A percentile compares a stretch with the other conserved stretches of the same genome.
phyloP scores from a whole-genome alignment of 2,329 filamentous ascomycete genomes.

The Monosporascus cannonballus region DNA sequence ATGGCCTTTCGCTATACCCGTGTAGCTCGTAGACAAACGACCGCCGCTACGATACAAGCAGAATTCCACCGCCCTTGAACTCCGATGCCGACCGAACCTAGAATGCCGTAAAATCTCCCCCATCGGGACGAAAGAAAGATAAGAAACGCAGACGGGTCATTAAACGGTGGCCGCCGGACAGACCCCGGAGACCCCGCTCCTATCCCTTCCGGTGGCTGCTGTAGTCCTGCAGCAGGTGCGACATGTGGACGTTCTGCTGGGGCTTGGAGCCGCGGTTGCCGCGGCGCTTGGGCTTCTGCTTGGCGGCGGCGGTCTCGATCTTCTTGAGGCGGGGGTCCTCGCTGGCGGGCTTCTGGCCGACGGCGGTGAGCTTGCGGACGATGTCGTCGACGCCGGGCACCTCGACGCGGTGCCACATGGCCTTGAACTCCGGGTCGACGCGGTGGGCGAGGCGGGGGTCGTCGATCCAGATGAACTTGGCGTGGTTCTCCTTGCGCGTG shows the following conservation, averaged over 20 bases:
- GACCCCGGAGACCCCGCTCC: neutral
- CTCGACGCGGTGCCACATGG: slow-evolving; percentile 75
- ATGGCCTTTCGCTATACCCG: too few relatives aligned
- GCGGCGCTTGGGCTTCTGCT: slow-evolving; percentile 70
- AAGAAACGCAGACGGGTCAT: too few relatives aligned
- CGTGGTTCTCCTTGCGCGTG: slow-evolving; percentile 86
- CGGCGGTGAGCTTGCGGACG: slow-evolving; percentile 67
- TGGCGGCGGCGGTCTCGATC: slow-evolving; percentile 40
- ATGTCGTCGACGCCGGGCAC: slow-evolving; percentile 68
- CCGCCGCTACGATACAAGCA: too few relatives aligned
- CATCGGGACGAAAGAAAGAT: too few relatives aligned
- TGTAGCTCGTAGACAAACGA: too few relatives aligned
- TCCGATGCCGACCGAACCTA: too few relatives aligned
- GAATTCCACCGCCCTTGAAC: too few relatives aligned
- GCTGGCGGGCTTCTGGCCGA: slow-evolving; percentile 78
- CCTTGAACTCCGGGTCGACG: slow-evolving; percentile 77
- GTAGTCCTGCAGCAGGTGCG: slow-evolving; percentile 61
- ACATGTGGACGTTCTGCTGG: slow-evolving; percentile 85
- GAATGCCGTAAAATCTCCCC: too few relatives aligned
- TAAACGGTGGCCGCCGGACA: neutral
- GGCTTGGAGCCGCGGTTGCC: slow-evolving; percentile 63
- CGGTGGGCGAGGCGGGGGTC: slow-evolving; percentile 69
- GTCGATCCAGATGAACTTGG: slow-evolving; percentile 83
- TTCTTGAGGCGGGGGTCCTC: slow-evolving; percentile 63
- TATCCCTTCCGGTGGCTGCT: neutral